Conservation (phyloP, 2,329 filamentous ascomycete species). For the Ceratocystis eucalypticola region DNA sequence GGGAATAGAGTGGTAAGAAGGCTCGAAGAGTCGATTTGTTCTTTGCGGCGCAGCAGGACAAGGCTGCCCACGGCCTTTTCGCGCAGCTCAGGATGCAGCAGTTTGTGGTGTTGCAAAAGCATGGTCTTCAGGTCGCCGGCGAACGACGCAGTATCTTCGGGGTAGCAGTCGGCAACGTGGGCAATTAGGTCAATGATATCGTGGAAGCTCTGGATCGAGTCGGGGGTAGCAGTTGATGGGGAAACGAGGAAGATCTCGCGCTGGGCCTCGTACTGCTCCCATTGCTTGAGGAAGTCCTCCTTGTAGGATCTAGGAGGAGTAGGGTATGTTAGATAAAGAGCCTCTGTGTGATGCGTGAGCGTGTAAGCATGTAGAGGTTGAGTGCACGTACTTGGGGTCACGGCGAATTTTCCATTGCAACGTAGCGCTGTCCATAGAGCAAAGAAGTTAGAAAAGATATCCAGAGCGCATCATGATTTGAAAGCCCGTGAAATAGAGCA, state of each 20-base stretch:
- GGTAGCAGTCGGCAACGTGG: constrained; percentile 89
- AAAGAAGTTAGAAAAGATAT: constrained; percentile 6
- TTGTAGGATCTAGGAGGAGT: constrained; percentile 54
- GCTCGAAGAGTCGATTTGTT: constrained; percentile 71
- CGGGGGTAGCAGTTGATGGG: constrained; percentile 62
- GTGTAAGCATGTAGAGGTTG: neutral
- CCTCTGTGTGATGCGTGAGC: neutral
- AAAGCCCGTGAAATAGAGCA: neutral
- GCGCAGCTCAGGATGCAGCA: constrained; percentile 68
- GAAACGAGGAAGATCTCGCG: constrained; percentile 82
- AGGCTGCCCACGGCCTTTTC: constrained; percentile 92
- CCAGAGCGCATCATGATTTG: constrained; percentile 1
- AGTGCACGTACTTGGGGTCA: constrained; percentile 54
- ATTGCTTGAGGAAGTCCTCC: constrained; percentile 78
- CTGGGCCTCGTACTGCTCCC: constrained; percentile 81
- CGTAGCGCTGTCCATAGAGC: constrained; percentile 46
- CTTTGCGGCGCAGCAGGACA: constrained; percentile 77
- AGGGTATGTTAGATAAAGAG: constrained; percentile 16
- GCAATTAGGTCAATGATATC: constrained; percentile 89
- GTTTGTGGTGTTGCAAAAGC: constrained; percentile 66
- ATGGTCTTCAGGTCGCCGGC: constrained; percentile 70
- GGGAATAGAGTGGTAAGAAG: constrained; percentile 89
- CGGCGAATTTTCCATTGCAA: constrained; percentile 82
- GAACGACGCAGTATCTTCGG: constrained; percentile 62
- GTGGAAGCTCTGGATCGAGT: constrained; percentile 69